Conservation (phyloP, 345 rosid genomes). For the Odontarrhena argentea region DNA sequence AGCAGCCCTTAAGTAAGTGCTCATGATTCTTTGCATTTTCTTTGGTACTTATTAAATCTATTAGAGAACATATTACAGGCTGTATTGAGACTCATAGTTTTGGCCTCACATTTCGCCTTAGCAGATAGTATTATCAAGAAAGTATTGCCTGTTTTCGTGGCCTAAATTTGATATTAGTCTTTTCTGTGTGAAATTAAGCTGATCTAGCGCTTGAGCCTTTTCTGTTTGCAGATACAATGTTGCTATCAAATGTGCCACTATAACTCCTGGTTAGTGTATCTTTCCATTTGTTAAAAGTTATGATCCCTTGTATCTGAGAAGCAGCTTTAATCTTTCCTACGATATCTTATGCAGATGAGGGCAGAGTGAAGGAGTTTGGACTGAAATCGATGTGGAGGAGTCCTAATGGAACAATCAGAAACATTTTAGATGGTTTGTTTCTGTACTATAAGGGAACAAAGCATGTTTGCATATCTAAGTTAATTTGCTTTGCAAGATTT, state of each 20-base stretch:
- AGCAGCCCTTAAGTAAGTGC: constrained; percentile 79
- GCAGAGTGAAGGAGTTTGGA: constrained; percentile 92
- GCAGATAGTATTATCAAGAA: background rate
- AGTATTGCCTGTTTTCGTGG: background rate
- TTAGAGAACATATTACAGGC: background rate
- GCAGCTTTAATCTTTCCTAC: background rate
- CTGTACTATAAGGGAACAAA: background rate
- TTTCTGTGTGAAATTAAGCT: constrained; percentile 11
- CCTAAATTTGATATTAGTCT: constrained; percentile 4
- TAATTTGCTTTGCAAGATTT: constrained; percentile 14
- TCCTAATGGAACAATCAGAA: constrained; percentile 98
- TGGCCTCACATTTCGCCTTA: background rate
- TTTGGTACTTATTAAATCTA: background rate
- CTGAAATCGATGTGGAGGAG: constrained; percentile 94
- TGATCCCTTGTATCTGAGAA: constrained; percentile 4
- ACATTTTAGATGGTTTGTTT: constrained; percentile 85
- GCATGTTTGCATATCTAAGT: constrained; percentile 10
- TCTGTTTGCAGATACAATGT: constrained; percentile 76
- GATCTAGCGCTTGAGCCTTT: background rate
- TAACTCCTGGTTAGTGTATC: constrained; percentile 79
- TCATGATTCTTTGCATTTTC: constrained; percentile 13
- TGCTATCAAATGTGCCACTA: constrained; percentile 97
- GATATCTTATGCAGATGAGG: constrained; percentile 70
- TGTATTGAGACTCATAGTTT: background rate
- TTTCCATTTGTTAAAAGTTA: background rate